Base-by-base conservation (phyloP, 2,329 filamentous ascomycete genomes). In the Epichloe aotearoae region DNA sequence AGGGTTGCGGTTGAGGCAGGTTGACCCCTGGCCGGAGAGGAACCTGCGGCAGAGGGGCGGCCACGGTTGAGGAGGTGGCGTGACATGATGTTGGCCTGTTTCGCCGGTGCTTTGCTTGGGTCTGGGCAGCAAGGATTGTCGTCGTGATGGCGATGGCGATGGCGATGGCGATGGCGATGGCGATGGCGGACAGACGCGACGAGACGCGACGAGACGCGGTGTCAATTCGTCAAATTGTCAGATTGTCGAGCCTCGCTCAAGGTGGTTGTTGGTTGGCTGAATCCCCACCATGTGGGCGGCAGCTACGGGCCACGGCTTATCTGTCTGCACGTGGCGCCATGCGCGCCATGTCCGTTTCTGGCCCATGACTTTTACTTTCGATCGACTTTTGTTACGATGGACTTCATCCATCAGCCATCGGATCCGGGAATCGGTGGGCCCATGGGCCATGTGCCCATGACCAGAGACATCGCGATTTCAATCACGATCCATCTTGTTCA, bases 31-130 rank as follows among this genome's bases (percentile, higher is more conserved):
- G 47, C 3, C 14, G 34, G 20, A 11, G 47, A 54, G 42, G 56
- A 30, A 5, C 55, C 49, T 40, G 53, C 42, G 41, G 53, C 38
- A 42, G 54, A 42, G 23, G 55, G 46, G 19, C 40, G 51, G 51
- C 54, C 36, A 50, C 64, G 63, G 39, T 62, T 63, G 52, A 64
- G 53, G 17, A 64, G 61, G 44, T 63, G 61, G 38, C 62, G 63
- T 19, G 66, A 62, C 66, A 69, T 69, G 43, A n/a, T 19, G 36
- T 14, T 39, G 48, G 2, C 30, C n/a, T 41, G 8, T 14, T 30
- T 45, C 37, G 15, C 17, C 36, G 41, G 17, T 44, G n/a, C 46
- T 20, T 33, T 8, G 23, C 14, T 6, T 42, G 11, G 40, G 30
- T 30, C 30, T 30, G 30, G 8, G 30, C 30, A 30, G 30, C 30